A percentile compares a stretch with the other conserved stretches of the same genome.
These are phyloP conservation scores for Clarireedia sp. DNA, from an alignment of 2,329 filamentous ascomycete species.

Conservation along the genomic window DNA sequence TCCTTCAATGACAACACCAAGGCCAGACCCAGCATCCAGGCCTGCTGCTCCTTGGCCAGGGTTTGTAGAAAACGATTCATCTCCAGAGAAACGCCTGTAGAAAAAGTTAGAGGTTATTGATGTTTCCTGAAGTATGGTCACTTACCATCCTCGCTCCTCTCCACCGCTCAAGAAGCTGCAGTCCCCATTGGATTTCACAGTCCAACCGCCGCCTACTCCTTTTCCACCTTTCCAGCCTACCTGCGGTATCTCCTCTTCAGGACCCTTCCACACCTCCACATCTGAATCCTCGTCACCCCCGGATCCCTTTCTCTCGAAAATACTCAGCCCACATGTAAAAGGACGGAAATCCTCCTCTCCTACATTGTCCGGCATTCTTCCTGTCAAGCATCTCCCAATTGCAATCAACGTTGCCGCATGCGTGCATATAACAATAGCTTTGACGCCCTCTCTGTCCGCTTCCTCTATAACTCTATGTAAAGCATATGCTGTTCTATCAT, in stretches of 20 bases:
- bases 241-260: constrained; percentile 32
- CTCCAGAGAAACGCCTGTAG: constrained; percentile 45
- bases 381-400: constrained; percentile 75
- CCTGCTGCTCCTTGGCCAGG: constrained; percentile 19
- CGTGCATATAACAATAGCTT: constrained; percentile 71
- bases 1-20: constrained; percentile 31
- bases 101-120: constrained; percentile 2
- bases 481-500: constrained; percentile 67
- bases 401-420: constrained; percentile 89
- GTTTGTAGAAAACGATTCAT: constrained; percentile 44
- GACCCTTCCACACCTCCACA: constrained; percentile 33
- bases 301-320: constrained; percentile 46
- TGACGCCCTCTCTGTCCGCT: constrained; percentile 62
- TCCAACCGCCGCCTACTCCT: constrained; percentile 71
- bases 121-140: constrained; percentile 13
- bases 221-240: constrained; percentile 48
- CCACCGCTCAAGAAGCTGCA: constrained; percentile 74
- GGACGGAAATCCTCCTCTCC: constrained; percentile 74
- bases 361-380: constrained; percentile 61
- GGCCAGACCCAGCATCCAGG: constrained; percentile 28
- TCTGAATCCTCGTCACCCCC: constrained; percentile 32
- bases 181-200: constrained; percentile 72
- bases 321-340: constrained; percentile 74
- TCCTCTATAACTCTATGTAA: constrained; percentile 62
- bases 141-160: constrained; percentile 81